Base-by-base conservation (phyloP, 495 filamentous ascomycete species). In the Trichoderma virens region DNA sequence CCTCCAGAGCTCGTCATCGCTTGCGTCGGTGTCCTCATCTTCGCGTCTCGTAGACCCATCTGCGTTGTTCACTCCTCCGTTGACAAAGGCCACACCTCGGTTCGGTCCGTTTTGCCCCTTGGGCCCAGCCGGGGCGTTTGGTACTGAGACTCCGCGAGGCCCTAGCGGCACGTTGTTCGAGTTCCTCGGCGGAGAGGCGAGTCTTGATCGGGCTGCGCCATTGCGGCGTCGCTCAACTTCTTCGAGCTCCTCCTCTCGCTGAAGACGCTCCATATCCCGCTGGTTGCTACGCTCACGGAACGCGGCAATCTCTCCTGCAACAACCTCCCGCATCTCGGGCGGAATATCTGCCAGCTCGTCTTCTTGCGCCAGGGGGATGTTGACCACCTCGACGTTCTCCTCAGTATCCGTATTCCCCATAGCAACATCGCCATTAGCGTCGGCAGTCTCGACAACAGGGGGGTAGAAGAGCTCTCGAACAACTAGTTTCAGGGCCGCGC, bases 301-400 rank as follows among this genome's bases (percentile, higher is more conserved):
- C 11, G 92, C 90, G 8, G 90, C 84, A 67, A 99, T 99, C 69
- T 99, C 95, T 66, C 88, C 88, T 8, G 94, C 91, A 28, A 99
- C 93, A 8, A 88, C 96, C 70, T 93, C 94, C n/a, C 94, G 87
- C 92, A 93, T 93, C 70, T 97, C 94, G 13, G 90, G 88, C 2
- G 94, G 94, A 63, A 99, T 96, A 70, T 99, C 95, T 45, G 91
- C 88, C 32, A 99, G 80, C 69, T 99, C 94, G 71, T 99, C 94
- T 68, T 99, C 94, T 30, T 88, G 83, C 8, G 90, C 89, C 39
- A 96, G 83, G 4, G 91, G 89, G 66, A 97, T 97, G 47, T 91
- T 97, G 67, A 97, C 88, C 35, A 97, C 88, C 76, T 96, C 93
- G 25, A 86, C 83, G 64, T 90, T 81, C 34, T 83, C 82, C 38